Evolutionary conservation across 2,329 filamentous ascomycete genomes (phyloP).

Genomic region (Clonostachys rosea): DNA sequence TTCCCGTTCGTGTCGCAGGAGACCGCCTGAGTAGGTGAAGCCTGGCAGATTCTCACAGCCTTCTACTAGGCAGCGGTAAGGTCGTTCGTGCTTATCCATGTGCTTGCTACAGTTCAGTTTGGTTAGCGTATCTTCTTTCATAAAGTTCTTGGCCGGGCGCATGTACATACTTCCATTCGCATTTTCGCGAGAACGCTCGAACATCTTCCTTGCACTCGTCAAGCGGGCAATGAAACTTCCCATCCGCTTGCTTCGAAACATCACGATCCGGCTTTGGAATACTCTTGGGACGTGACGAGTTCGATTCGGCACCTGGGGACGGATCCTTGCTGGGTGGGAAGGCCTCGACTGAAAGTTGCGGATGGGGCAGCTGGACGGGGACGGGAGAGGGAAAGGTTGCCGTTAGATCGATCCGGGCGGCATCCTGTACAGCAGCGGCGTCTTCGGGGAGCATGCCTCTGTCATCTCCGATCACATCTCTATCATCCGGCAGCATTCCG

Average conservation of each 20-base stretch:
- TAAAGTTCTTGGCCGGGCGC: neutral
- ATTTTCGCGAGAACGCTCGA: conserved; percentile 72
- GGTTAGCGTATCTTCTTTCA: conserved; percentile 11
- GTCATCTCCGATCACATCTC: conserved; percentile 26
- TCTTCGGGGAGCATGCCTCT: conserved; percentile 20
- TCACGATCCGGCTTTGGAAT: conserved; percentile 56
- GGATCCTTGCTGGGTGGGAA: conserved; percentile 24
- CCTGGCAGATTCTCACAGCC: conserved; percentile 88
- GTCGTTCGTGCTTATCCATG: conserved; percentile 96
- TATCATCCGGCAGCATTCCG: conserved; percentile 28
- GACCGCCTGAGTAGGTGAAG: conserved; percentile 91
- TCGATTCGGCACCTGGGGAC: conserved; percentile 22
- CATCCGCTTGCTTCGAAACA: conserved; percentile 58
- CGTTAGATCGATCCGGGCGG: conserved; percentile 28
- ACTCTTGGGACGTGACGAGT: conserved; percentile 38
- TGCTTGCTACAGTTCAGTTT: conserved; percentile 67
- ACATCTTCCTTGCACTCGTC: conserved; percentile 62
- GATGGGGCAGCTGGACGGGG: conserved; percentile 19
- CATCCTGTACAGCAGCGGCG: conserved; percentile 27
- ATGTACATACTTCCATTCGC: conserved; percentile 86
- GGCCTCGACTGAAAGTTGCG: conserved; percentile 18
- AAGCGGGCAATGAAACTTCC: conserved; percentile 73
- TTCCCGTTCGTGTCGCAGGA: conserved; percentile 86
- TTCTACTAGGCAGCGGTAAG: conserved; percentile 79
- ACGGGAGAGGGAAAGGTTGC: conserved; percentile 26